Conservation (phyloP, 164 flowering plant species). For the Aristolochia fimbriata region DNA sequence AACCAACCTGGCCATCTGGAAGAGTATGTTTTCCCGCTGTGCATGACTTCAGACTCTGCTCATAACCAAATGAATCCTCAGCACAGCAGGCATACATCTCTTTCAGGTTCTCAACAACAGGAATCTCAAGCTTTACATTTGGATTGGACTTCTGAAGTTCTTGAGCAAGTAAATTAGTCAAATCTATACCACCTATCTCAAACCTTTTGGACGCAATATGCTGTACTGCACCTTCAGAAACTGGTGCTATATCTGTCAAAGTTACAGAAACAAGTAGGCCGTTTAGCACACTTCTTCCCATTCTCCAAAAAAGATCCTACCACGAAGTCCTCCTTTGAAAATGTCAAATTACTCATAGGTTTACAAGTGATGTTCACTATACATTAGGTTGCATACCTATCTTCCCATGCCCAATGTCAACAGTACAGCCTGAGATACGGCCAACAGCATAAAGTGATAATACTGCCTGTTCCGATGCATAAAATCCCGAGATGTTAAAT, state of each 20-base stretch:
- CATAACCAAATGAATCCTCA: conserved; percentile 73
- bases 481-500: conserved; percentile 92
- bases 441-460: conserved; percentile 97
- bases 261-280: neutral
- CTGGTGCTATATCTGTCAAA: conserved; percentile 92
- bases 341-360: neutral
- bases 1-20: conserved; percentile 95
- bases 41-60: conserved; percentile 31
- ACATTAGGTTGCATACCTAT: conserved; percentile 40
- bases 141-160: conserved; percentile 84
- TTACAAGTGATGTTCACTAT: neutral
- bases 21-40: conserved; percentile 65
- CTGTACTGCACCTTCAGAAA: conserved; percentile 99
- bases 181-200: conserved; percentile 85
- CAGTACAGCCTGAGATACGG: conserved; percentile 97
- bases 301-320: too few species aligned
- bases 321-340: too few species aligned
- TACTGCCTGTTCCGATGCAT: conserved; percentile 98
- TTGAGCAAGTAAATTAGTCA: conserved; percentile 71
- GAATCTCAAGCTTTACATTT: conserved; percentile 36
- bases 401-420: conserved; percentile 98
- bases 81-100: conserved; percentile 84
- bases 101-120: conserved; percentile 75
- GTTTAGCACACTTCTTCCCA: too few species aligned
- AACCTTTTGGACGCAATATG: conserved; percentile 94